These are phyloP conservation scores for Trypanosoma grayi DNA, from an alignment of 208 protist genomes.

Conservation along the genomic window DNA sequence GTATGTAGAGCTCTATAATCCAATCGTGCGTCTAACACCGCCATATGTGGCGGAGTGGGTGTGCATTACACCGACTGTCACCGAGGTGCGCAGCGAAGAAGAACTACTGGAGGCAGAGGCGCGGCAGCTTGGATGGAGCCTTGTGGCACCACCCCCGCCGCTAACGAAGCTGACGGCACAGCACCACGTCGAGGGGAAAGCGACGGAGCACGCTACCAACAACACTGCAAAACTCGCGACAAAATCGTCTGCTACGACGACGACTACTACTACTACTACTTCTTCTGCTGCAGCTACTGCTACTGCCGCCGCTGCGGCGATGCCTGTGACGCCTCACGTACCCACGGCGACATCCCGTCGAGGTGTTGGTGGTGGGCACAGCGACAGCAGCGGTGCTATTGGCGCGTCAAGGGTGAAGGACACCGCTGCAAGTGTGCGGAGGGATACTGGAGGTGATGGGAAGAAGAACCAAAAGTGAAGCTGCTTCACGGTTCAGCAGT, in stretches of 20 bases:
- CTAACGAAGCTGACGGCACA: neutral
- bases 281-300: neutral
- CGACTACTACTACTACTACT: neutral
- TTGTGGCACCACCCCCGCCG: constrained; percentile 48
- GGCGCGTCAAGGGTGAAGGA: neutral
- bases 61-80: constrained; percentile 35
- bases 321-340: too few relatives aligned
- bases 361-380: constrained; percentile 2
- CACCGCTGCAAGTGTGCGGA: neutral
- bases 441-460: constrained; percentile 9
- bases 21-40: constrained; percentile 58
- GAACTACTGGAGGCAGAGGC: constrained; percentile 64
- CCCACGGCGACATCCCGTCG: too few relatives aligned
- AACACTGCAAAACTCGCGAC: neutral
- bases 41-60: constrained; percentile 74
- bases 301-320: too few relatives aligned
- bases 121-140: constrained; percentile 51
- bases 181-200: neutral
- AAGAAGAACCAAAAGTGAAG: constrained; percentile 1
- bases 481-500: neutral
- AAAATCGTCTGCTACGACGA: neutral
- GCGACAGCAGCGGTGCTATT: neutral
- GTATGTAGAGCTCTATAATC: constrained; percentile 97
- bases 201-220: neutral
- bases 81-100: constrained; percentile 52